phyloP scores from a whole-genome alignment of 345 rosid species.

The Pugionium dolabratum region DNA sequence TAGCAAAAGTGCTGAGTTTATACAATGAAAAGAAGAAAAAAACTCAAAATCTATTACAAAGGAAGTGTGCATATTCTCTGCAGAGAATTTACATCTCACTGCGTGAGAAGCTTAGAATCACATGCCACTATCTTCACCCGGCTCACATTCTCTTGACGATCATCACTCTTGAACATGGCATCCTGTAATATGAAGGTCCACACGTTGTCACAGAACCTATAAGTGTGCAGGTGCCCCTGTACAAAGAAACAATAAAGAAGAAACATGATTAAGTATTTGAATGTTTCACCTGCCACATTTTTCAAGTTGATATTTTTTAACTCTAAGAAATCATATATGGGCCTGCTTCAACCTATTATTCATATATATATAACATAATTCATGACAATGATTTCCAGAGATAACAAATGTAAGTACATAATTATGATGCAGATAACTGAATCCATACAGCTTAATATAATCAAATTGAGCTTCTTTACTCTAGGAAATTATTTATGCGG shows the following conservation, averaged over 20 bases:
- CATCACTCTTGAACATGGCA: constrained; percentile 74
- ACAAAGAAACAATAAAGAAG: constrained; percentile 1
- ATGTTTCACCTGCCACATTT: not conserved
- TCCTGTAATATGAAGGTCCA: constrained; percentile 96
- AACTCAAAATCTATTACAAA: constrained; percentile 41
- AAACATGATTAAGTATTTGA: not conserved
- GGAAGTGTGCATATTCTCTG: constrained; percentile 6
- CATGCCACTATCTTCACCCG: constrained; percentile 96
- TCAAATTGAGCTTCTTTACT: no score
- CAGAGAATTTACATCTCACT: constrained; percentile 44
- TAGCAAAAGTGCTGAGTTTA: constrained; percentile 16
- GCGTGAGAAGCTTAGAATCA: constrained; percentile 79
- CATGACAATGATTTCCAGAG: no score
- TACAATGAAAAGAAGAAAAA: constrained; percentile 17
- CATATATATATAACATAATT: no score
- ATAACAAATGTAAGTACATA: no score
- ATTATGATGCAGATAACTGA: not conserved
- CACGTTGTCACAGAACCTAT: constrained; percentile 98
- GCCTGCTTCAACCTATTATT: no score
- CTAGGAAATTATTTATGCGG: no score
- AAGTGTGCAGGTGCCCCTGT: constrained; percentile 97
- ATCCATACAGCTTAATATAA: no score
- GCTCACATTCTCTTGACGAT: constrained; percentile 59
- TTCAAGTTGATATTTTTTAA: no score
- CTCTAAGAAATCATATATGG: no score